Evolutionary conservation across 257 asterid species (phyloP).

Genomic region (Thymus mandschuricus): DNA sequence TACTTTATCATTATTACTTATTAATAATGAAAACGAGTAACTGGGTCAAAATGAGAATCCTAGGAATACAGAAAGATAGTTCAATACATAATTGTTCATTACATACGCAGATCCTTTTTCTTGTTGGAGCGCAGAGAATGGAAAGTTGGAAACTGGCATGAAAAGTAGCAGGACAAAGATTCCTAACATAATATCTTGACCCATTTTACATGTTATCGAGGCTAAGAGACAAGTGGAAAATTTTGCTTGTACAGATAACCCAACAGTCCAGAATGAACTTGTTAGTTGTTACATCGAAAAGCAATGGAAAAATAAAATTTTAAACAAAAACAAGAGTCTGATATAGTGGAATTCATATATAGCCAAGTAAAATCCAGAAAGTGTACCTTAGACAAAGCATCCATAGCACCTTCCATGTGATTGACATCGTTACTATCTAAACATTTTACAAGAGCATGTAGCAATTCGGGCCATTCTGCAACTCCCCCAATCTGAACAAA

Average conservation of each 20-base stretch:
- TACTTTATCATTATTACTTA: background rate
- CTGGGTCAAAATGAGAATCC: constrained; percentile 1
- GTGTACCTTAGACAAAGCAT: constrained; percentile 94
- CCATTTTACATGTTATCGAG: constrained; percentile 4
- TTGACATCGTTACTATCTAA: constrained; percentile 86
- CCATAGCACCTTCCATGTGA: constrained; percentile 99
- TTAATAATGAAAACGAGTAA: background rate
- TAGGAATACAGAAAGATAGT: background rate
- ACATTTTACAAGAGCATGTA: constrained; percentile 78
- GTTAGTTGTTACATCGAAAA: background rate
- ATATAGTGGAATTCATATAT: constrained; percentile 1
- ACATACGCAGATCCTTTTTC: background rate
- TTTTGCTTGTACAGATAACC: constrained; percentile 18
- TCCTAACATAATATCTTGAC: constrained; percentile 8
- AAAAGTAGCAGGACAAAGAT: constrained; percentile 16
- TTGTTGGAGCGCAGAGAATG: background rate
- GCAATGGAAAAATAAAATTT: background rate
- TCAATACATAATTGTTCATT: background rate
- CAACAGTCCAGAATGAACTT: constrained; percentile 13
- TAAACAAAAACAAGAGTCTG: constrained; percentile 7
- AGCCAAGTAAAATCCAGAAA: constrained; percentile 24
- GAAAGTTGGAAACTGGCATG: background rate
- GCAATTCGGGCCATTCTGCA: constrained; percentile 91
- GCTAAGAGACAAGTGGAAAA: background rate
- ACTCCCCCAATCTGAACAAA: constrained; percentile 88